Conservation (phyloP, 768 basidiomycete genomes). For the Lactifluus hygrophoroides region DNA sequence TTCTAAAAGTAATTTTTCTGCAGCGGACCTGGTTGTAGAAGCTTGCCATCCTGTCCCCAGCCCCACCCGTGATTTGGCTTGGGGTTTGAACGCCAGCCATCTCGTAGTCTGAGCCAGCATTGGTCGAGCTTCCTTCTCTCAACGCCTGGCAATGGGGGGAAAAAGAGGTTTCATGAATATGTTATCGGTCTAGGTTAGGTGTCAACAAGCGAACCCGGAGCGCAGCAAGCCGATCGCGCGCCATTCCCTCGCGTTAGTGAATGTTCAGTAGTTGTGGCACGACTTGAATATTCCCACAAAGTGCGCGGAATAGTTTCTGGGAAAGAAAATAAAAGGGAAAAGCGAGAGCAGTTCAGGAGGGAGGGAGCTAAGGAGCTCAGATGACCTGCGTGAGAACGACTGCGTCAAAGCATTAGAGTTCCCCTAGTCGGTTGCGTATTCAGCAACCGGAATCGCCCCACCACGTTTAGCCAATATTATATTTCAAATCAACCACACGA, state of each 20-base stretch:
- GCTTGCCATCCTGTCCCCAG: conserved; percentile 25
- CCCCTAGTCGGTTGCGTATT: no score
- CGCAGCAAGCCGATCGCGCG: conserved; percentile 22
- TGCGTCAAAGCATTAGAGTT: not conserved
- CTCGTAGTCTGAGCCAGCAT: conserved; percentile 24
- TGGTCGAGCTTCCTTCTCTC: conserved; percentile 23
- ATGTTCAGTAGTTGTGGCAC: not conserved
- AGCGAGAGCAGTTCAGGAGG: no score
- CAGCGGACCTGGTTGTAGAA: conserved; percentile 29
- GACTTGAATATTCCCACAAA: conserved; percentile 1
- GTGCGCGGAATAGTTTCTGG: not conserved
- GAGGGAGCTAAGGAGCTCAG: no score
- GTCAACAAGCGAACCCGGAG: conserved; percentile 17
- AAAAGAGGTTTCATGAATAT: not conserved
- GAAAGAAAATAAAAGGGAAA: not conserved
- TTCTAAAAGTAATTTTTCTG: not conserved
- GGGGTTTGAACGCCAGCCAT: conserved; percentile 25
- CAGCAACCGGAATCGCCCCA: not conserved
- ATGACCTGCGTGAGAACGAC: conserved; percentile 11
- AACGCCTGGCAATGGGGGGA: conserved; percentile 23
- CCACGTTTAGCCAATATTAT: no score
- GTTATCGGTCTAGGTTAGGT: not conserved
- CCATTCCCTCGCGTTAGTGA: conserved; percentile 3
- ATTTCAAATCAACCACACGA: no score
- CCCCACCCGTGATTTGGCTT: conserved; percentile 19